Evolutionary conservation across 2,329 filamentous ascomycete species (phyloP).

Genomic region (Botrytis deweyae): DNA sequence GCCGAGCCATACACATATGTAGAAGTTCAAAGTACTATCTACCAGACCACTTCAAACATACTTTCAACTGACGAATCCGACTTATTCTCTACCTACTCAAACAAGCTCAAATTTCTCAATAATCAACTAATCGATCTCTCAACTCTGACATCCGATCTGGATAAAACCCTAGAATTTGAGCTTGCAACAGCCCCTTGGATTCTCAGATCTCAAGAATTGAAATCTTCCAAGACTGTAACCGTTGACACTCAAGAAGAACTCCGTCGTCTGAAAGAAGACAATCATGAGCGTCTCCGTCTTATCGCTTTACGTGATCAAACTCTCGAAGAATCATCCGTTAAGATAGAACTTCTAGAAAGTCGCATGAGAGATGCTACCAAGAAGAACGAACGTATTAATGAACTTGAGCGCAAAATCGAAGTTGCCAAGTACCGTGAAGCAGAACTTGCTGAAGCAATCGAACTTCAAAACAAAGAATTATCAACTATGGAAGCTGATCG

Average conservation of each 20-base stretch:
- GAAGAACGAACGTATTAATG: constrained; percentile 68
- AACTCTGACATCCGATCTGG: constrained; percentile 66
- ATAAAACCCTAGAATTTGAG: constrained; percentile 77
- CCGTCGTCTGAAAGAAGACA: constrained; percentile 73
- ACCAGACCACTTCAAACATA: constrained; percentile 52
- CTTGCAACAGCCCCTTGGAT: constrained; percentile 76
- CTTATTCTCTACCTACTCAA: constrained; percentile 66
- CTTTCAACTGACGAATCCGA: constrained; percentile 62
- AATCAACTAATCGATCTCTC: constrained; percentile 68
- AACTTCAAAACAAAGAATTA: constrained; percentile 66
- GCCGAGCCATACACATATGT: constrained; percentile 63
- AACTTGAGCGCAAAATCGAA: constrained; percentile 61
- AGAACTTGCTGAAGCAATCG: constrained; percentile 61
- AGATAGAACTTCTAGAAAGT: constrained; percentile 89
- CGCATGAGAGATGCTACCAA: constrained; percentile 80
- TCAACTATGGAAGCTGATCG: constrained; percentile 63
- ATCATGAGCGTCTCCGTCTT: constrained; percentile 71
- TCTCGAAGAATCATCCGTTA: constrained; percentile 82
- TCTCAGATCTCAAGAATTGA: constrained; percentile 76
- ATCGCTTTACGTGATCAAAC: constrained; percentile 75
- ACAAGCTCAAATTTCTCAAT: constrained; percentile 64
- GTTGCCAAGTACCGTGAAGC: constrained; percentile 51
- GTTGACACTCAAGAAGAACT: constrained; percentile 85
- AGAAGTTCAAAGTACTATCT: constrained; percentile 66
- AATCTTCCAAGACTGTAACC: constrained; percentile 75